A percentile compares a stretch with the other conserved stretches of the same genome.
These are phyloP conservation scores for Zopfochytrium polystomum DNA, from an alignment of 371 early-diverging fungal genomes.

Conservation along the genomic window DNA sequence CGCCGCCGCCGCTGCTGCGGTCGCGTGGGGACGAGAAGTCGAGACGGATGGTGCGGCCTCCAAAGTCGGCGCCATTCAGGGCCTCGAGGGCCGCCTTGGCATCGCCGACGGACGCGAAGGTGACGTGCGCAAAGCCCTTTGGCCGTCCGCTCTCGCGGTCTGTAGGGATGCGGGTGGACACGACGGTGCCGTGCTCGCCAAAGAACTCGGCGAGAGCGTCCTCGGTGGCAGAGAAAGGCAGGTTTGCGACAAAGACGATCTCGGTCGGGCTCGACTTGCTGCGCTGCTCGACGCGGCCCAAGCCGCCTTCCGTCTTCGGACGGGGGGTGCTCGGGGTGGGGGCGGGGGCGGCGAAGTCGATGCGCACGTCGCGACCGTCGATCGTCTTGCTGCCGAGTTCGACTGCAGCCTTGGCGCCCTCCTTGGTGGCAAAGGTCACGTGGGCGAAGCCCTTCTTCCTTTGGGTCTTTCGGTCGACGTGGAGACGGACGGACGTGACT, in stretches of 20 bases:
- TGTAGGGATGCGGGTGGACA: constrained; percentile 43
- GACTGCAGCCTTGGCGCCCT: constrained; percentile 61
- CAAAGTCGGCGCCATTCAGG: no score
- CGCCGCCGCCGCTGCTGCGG: constrained; percentile 25
- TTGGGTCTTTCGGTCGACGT: constrained; percentile 60
- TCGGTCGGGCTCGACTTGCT: constrained; percentile 56
- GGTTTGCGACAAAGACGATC: constrained; percentile 79
- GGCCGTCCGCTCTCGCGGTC: constrained; percentile 43
- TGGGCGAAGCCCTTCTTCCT: constrained; percentile 69
- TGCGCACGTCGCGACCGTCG: constrained; percentile 65
- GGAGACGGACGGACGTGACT: no score
- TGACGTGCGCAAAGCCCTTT: constrained; percentile 49
- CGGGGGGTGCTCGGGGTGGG: constrained; percentile 28
- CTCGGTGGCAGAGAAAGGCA: constrained; percentile 66
- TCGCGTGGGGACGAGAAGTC: constrained; percentile 52
- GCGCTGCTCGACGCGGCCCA: constrained; percentile 22
- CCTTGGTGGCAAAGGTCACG: constrained; percentile 61
- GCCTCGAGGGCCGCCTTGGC: constrained; percentile 65
- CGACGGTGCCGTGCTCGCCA: constrained; percentile 32
- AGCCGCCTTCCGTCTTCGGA: constrained; percentile 13
- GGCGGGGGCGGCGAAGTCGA: constrained; percentile 39
- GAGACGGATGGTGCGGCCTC: constrained; percentile 64
- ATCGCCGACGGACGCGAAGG: constrained; percentile 55
- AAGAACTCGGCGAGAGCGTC: constrained; percentile 55
- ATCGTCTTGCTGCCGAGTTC: constrained; percentile 61